Evolutionary conservation across 2,329 filamentous ascomycete species (phyloP), one percentile per base, ranked within the genome.

Genomic region (Phialophora macrospora): DNA sequence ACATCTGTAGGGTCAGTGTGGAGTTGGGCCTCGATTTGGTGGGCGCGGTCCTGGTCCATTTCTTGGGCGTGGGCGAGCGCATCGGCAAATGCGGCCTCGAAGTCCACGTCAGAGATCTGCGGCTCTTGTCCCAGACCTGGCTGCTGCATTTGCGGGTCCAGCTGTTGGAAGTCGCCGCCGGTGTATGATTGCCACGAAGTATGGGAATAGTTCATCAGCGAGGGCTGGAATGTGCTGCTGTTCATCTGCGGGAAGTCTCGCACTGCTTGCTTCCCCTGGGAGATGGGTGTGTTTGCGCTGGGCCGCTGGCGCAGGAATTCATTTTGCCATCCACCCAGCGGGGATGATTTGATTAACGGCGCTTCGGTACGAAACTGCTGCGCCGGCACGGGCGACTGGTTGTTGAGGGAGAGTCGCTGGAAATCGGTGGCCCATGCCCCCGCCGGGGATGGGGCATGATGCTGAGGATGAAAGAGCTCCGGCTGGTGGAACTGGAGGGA

Each of bases 301-400:
- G 63, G 62, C 26, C 68, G 64, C 59, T 81, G 80, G 26, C 76
- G 75, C 71, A 84, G 74, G 72, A 89, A 89, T 70, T 88, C 87
- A 72, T 85, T 80, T 59, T 88, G 86, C 87, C 87, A 89, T 78
- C 80, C 79, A 70, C 75, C 72, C 22, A 60, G 28, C 38, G 75
- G 73, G 1, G 71, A 60, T 48, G 70, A 70, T 32, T 68, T 70
- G 22, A 74, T 72, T 63, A 75, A 63, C 26, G 77, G 74, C 22
- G 76, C 75, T 63, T 80, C 75, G 26, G 77, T 75, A 51, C 76
- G 76, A 75, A 81, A 76, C 69, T 83, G 81, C 77, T 80, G 72
- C 71, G 84, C 79, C 72, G 82, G 77, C 73, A 85, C 73, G 72
- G 82, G 72, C 14, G 48, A 51, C 68, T 79, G 72, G 75, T 77